These are phyloP conservation scores for Diaporthe destruens DNA, from an alignment of 2,329 filamentous ascomycete species.

Conservation along the genomic window DNA sequence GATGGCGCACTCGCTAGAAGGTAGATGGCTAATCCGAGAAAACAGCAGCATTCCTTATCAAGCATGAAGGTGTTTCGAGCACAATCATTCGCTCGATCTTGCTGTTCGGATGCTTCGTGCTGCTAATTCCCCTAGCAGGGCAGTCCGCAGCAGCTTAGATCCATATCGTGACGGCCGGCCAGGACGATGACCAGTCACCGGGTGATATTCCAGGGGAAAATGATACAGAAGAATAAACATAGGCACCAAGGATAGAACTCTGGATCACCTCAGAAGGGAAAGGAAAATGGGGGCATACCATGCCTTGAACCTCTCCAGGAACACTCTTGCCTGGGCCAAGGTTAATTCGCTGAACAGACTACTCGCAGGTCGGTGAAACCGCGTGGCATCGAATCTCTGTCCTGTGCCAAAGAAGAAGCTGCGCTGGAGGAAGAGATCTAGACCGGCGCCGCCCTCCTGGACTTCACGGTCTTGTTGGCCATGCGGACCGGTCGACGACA, in stretches of 20 bases:
- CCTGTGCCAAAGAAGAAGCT: conserved; percentile 50
- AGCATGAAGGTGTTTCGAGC: neutral
- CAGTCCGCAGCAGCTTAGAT: neutral
- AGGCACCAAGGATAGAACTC: neutral
- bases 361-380: conserved; percentile 31
- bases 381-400: conserved; percentile 42
- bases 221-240: no score
- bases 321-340: conserved; percentile 41
- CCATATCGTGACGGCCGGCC: neutral
- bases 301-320: conserved; percentile 43
- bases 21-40: neutral
- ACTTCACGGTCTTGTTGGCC: conserved; percentile 43
- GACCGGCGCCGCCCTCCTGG: conserved; percentile 46
- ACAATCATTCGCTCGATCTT: neutral
- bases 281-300: conserved; percentile 2
- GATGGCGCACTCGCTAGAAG: no score
- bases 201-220: neutral
- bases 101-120: neutral
- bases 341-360: conserved; percentile 38
- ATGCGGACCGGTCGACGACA: conserved; percentile 42
- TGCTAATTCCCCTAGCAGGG: neutral
- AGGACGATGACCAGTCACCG: neutral
- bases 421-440: conserved; percentile 50
- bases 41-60: neutral
- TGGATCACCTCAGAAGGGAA: neutral